Evolutionary conservation across 208 protist genomes (phyloP).

Genomic region (Trypanosoma cruzi): DNA sequence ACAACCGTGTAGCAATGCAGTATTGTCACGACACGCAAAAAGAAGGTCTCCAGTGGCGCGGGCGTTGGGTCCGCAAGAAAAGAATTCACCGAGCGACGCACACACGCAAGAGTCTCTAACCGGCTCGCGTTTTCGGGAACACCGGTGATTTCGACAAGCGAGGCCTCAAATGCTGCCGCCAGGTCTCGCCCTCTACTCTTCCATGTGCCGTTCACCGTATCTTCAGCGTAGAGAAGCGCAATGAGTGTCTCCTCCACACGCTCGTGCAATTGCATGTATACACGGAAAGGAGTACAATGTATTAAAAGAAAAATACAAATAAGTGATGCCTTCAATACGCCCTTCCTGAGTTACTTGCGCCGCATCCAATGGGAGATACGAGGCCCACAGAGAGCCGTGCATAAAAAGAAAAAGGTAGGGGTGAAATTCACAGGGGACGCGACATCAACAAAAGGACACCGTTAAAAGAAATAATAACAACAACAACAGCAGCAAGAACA

Average conservation of each 20-base stretch:
- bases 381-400: background rate
- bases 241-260: constrained; percentile 23
- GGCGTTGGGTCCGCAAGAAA: constrained; percentile 16
- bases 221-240: constrained; percentile 5
- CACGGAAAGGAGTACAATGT: background rate
- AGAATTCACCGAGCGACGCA: constrained; percentile 16
- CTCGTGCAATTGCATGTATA: background rate
- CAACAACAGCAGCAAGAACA: background rate
- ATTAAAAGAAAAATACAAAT: constrained; percentile 13
- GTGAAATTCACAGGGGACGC: too few relatives aligned
- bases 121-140: background rate
- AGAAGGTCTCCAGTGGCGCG: constrained; percentile 25
- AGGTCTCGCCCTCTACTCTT: background rate
- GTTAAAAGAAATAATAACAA: background rate
- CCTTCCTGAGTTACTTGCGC: background rate
- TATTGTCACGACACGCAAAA: constrained; percentile 27
- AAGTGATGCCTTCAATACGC: background rate
- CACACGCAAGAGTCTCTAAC: background rate
- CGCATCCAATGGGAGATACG: background rate
- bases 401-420: background rate
- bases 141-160: background rate
- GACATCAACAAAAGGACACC: too few relatives aligned
- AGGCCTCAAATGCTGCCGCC: constrained; percentile 13
- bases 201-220: background rate
- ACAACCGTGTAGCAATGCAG: constrained; percentile 28